Conservation (phyloP, 2,329 filamentous ascomycete genomes). For the Colletotrichum phormii region DNA sequence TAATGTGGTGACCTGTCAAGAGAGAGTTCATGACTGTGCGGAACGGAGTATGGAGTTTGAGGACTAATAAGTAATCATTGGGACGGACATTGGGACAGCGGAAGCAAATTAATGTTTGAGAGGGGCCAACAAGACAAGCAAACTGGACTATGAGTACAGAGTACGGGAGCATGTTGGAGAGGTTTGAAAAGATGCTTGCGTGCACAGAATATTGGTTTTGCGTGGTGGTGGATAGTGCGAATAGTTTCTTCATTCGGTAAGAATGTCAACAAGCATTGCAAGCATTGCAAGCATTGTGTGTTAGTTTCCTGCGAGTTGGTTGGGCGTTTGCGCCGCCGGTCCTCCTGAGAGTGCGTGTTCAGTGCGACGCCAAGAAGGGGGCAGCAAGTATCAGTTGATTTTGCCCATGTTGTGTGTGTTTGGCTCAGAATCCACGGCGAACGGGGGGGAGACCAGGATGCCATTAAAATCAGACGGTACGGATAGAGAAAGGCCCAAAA, state of each 20-base stretch:
- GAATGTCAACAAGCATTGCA: not conserved
- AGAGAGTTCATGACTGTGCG: not conserved
- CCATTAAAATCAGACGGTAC: not conserved
- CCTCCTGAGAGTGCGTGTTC: not conserved
- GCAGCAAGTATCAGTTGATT: slow-evolving; percentile 14
- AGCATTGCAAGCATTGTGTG: not conserved
- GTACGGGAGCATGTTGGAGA: not conserved
- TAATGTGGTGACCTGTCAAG: not conserved
- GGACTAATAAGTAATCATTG: not conserved
- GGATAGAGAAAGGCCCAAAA: not conserved
- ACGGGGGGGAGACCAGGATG: not conserved
- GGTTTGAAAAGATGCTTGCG: no score
- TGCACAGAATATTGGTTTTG: no score
- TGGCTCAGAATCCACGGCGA: not conserved
- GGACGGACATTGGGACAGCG: not conserved
- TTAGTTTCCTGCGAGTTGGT: not conserved
- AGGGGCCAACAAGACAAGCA: not conserved
- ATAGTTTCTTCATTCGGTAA: not conserved
- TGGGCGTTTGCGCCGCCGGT: slow-evolving; percentile 3
- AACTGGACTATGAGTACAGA: not conserved
- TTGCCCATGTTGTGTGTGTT: not conserved
- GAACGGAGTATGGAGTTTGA: not conserved
- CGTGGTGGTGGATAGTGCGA: not conserved
- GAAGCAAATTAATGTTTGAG: not conserved
- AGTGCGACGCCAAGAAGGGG: slow-evolving; percentile 22